Evolutionary conservation across 306 rosid genomes (phyloP).

Genomic region (Malus orientalis): DNA sequence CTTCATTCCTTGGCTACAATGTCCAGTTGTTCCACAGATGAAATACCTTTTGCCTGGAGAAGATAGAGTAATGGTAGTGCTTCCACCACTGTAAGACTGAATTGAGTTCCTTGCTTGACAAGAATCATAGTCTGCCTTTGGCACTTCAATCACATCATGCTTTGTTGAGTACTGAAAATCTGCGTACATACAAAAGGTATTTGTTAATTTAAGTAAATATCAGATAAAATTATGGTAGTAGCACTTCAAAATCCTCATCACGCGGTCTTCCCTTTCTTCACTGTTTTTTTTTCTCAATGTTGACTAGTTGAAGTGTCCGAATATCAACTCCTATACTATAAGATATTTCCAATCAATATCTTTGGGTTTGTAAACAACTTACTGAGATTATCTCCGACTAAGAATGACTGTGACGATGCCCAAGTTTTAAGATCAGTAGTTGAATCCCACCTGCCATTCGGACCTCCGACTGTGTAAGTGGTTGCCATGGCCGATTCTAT

Average conservation of each 20-base stretch:
- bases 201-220: not conserved
- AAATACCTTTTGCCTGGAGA: conserved; percentile 71
- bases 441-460: conserved; percentile 63
- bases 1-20: conserved; percentile 78
- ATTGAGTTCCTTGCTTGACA: conserved; percentile 50
- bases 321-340: not conserved
- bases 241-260: not conserved
- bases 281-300: not conserved
- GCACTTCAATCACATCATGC: conserved; percentile 73
- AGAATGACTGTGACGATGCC: conserved; percentile 44
- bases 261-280: too few species aligned
- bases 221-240: not conserved
- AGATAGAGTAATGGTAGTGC: conserved; percentile 51
- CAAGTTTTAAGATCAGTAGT: conserved; percentile 47
- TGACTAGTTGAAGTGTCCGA: not conserved
- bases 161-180: conserved; percentile 58
- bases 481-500: conserved; percentile 44
- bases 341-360: not conserved
- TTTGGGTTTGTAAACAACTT: conserved; percentile 15
- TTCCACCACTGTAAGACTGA: conserved; percentile 48
- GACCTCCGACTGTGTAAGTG: conserved; percentile 56
- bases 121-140: conserved; percentile 59
- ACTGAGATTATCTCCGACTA: conserved; percentile 71
- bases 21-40: conserved; percentile 69
- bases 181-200: conserved; percentile 10